These are phyloP conservation scores for grape (Vitis vinifera) DNA, from an alignment of 164 flowering plant species.

Conservation along the genomic window DNA sequence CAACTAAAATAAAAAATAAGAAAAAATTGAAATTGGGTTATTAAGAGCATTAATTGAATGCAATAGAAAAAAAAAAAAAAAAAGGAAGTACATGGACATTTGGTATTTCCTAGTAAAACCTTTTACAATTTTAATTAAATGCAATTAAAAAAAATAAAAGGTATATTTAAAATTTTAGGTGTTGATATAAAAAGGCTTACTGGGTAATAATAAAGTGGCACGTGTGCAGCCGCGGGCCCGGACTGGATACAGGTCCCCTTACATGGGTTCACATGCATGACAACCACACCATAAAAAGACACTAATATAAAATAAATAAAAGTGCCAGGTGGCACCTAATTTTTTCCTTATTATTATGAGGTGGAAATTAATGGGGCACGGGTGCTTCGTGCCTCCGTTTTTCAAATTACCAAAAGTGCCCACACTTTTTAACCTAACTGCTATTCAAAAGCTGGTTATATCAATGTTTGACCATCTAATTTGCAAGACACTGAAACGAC, in stretches of 20 bases:
- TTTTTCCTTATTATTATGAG: conserved; percentile 13
- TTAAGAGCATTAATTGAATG: too few species aligned
- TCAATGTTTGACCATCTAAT: not conserved
- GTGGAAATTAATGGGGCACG: conserved; percentile 51
- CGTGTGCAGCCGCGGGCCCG: not conserved
- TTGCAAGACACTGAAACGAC: conserved; percentile 3
- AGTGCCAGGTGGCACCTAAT: not conserved
- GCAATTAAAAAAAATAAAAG: not conserved
- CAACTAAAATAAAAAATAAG: too few species aligned
- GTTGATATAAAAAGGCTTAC: not conserved
- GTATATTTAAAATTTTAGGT: too few species aligned
- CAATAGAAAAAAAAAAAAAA: too few species aligned
- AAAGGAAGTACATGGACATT: too few species aligned
- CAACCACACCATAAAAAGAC: conserved; percentile 12
- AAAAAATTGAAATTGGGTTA: too few species aligned
- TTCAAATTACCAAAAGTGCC: conserved; percentile 5
- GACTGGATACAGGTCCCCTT: conserved; percentile 11
- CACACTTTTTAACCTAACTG: not conserved
- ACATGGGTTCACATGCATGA: conserved; percentile 34
- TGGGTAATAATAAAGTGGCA: not conserved
- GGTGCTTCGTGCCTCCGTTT: conserved; percentile 34
- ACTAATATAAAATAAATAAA: not conserved
- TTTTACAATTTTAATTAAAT: not conserved
- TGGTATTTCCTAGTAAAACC: too few species aligned
- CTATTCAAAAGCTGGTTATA: conserved; percentile 7